These are phyloP conservation scores for Micromonas pusilla DNA, from an alignment of 139 green algal genomes.

Conservation along the genomic window DNA sequence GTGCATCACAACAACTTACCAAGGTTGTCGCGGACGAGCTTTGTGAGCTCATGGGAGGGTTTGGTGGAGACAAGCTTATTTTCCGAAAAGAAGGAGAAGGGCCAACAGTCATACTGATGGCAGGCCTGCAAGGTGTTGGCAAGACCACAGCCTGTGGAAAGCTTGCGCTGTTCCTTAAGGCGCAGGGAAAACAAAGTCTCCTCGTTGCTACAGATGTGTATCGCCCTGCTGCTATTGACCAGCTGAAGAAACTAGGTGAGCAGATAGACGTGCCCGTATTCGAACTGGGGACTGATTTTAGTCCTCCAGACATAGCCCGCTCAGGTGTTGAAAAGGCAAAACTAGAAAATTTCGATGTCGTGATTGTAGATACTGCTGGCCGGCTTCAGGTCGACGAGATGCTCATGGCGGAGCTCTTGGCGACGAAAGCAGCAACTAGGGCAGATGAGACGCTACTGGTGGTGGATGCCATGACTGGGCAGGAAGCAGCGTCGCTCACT, in stretches of 20 bases:
- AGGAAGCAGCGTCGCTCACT: slow-evolving; percentile 68
- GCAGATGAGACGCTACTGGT: slow-evolving; percentile 93
- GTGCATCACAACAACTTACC: slow-evolving; percentile 70
- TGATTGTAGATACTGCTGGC: slow-evolving; percentile 96
- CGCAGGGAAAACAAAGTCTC: slow-evolving; percentile 57
- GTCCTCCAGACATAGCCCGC: slow-evolving; percentile 42
- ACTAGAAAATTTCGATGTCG: slow-evolving; percentile 49
- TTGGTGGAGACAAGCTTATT: neutral
- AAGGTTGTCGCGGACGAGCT: slow-evolving; percentile 92
- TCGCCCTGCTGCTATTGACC: slow-evolving; percentile 87
- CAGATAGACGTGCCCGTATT: slow-evolving; percentile 84
- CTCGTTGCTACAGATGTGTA: slow-evolving; percentile 94
- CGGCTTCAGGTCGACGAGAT: slow-evolving; percentile 63
- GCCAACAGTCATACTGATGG: slow-evolving; percentile 49
- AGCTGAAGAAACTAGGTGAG: slow-evolving; percentile 59
- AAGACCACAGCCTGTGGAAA: slow-evolving; percentile 96
- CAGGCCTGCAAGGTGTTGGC: slow-evolving; percentile 75
- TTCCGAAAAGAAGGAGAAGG: slow-evolving; percentile 19
- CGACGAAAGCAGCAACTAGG: slow-evolving; percentile 63
- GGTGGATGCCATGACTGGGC: slow-evolving; percentile 99
- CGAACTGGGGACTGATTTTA: slow-evolving; percentile 59
- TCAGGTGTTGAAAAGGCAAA: slow-evolving; percentile 65
- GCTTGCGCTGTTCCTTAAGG: slow-evolving; percentile 78
- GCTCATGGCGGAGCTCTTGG: slow-evolving; percentile 61
- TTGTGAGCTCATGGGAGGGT: slow-evolving; percentile 79